Percentiles rank a stretch among this genome's conserved stretches.
These are phyloP conservation scores for Groenewaldozyma auringiensis DNA, from an alignment of 1,139 yeast genomes.

Conservation along the genomic window DNA sequence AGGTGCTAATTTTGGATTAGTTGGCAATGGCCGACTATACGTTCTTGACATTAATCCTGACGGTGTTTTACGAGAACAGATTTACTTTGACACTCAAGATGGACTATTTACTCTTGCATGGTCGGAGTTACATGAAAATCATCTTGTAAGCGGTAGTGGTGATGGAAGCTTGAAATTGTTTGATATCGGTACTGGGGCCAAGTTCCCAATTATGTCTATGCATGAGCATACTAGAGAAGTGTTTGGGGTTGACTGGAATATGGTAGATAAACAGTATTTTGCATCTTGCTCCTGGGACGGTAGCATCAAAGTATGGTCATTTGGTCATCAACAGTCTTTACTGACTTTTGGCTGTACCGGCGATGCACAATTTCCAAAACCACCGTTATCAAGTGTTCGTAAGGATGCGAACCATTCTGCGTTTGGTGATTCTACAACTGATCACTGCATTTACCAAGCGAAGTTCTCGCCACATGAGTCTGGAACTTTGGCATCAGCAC, in stretches of 20 bases:
- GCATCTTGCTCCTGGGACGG: conserved; percentile 93
- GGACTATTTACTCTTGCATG: conserved; percentile 83
- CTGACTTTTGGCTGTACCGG: conserved; percentile 40
- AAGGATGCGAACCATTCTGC: background rate
- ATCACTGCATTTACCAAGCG: conserved; percentile 57
- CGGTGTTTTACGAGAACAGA: conserved; percentile 52
- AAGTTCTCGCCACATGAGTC: conserved; percentile 83
- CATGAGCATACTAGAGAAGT: conserved; percentile 76
- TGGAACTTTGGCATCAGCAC: conserved; percentile 59
- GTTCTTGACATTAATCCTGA: conserved; percentile 58
- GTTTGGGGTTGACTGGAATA: conserved; percentile 81
- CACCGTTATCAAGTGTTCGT: background rate
- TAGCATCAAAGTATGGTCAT: conserved; percentile 65
- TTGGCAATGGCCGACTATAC: conserved; percentile 82
- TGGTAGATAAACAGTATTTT: conserved; percentile 65
- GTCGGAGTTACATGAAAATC: conserved; percentile 89
- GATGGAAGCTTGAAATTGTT: conserved; percentile 83
- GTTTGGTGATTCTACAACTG: conserved; percentile 7
- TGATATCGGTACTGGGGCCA: conserved; percentile 54
- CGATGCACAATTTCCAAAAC: conserved; percentile 3
- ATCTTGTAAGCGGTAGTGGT: conserved; percentile 73
- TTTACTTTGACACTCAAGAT: conserved; percentile 82
- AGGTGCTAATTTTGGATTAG: conserved; percentile 88
- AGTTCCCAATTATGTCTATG: conserved; percentile 65
- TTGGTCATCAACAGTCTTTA: conserved; percentile 50